Evolutionary conservation across 768 basidiomycete species (phyloP).

Genomic region (Suillus sp.): DNA sequence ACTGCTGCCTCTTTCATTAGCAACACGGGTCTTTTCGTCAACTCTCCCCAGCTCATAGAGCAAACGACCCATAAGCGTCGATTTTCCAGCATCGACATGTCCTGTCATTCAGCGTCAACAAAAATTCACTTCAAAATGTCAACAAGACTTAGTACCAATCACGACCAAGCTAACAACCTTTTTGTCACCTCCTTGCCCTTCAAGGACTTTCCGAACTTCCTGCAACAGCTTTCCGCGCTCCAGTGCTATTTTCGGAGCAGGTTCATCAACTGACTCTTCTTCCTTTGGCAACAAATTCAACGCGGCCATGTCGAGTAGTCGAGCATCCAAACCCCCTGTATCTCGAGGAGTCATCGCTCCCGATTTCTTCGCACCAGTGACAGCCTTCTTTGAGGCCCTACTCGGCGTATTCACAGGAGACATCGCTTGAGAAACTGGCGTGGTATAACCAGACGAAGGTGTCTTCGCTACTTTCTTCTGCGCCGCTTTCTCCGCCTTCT

Average conservation of each 20-base stretch:
- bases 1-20: conserved; percentile 87
- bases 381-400: conserved; percentile 41
- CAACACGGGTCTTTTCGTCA: conserved; percentile 79
- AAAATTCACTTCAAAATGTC: conserved; percentile 2
- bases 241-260: conserved; percentile 63
- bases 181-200: conserved; percentile 53
- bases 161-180: conserved; percentile 86
- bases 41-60: conserved; percentile 89
- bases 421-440: conserved; percentile 46
- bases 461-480: conserved; percentile 43
- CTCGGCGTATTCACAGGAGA: conserved; percentile 49
- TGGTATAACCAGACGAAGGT: conserved; percentile 40
- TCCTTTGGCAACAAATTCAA: conserved; percentile 63
- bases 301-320: conserved; percentile 71
- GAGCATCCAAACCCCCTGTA: conserved; percentile 47
- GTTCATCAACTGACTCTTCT: conserved; percentile 45
- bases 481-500: conserved; percentile 66
- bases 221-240: conserved; percentile 83
- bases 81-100: conserved; percentile 99
- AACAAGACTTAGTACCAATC: conserved; percentile 60
- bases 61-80: conserved; percentile 93
- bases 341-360: conserved; percentile 46
- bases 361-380: conserved; percentile 36
- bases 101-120: conserved; percentile 49
- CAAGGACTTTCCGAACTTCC: conserved; percentile 63